Conservation (phyloP, 192 early-diverging fungal genomes). For the Spizellomyces sp. region DNA sequence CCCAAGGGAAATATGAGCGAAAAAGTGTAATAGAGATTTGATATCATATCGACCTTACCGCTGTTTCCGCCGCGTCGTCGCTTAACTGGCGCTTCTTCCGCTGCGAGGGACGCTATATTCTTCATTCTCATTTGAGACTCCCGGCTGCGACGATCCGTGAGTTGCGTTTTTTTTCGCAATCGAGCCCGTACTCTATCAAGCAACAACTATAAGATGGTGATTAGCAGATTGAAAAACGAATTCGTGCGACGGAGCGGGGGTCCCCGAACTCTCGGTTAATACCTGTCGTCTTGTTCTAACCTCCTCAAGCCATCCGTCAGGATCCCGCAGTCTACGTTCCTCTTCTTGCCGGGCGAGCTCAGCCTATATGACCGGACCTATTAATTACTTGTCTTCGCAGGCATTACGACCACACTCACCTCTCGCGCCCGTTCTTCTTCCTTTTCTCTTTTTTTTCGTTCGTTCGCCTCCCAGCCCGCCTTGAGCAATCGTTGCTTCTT, state of each 20-base stretch:
- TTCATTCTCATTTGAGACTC: constrained; percentile 85
- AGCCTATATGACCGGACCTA: constrained; percentile 36
- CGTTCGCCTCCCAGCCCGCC: constrained; percentile 75
- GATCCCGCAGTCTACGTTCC: constrained; percentile 67
- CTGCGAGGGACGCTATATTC: constrained; percentile 81
- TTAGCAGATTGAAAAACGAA: background rate
- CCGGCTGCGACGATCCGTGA: constrained; percentile 84
- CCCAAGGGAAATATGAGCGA: background rate
- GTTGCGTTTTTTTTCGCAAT: constrained; percentile 70
- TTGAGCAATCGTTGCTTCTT: constrained; percentile 79
- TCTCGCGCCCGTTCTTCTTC: constrained; percentile 67
- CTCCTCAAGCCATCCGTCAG: constrained; percentile 73
- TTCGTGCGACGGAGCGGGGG: background rate
- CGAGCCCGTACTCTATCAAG: constrained; percentile 72
- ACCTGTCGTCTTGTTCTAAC: constrained; percentile 64
- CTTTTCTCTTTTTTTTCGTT: constrained; percentile 71
- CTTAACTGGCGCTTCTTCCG: constrained; percentile 54
- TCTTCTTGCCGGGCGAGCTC: constrained; percentile 71
- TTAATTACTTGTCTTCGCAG: background rate
- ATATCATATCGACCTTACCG: constrained; percentile 15
- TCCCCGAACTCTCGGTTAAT: background rate
- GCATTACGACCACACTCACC: constrained; percentile 37
- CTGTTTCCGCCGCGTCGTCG: constrained; percentile 57
- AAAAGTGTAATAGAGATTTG: background rate
- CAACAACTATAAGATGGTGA: constrained; percentile 33